Base-by-base conservation (phyloP, 2,329 filamentous ascomycete species). In the Botrytis galanthina region DNA sequence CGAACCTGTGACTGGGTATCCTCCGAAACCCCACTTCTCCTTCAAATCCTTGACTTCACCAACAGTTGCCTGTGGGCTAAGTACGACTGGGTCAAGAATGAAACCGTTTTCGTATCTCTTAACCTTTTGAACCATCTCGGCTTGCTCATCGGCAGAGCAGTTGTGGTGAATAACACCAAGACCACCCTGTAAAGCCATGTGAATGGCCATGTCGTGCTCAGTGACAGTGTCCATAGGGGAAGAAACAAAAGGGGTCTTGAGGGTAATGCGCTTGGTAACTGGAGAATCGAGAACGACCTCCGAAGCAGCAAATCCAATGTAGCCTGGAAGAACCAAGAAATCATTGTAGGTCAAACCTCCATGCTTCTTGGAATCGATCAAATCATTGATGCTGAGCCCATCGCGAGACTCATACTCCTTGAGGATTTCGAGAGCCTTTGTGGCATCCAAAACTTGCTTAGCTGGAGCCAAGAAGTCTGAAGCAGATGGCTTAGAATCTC, bases 191-290 rank as follows among this genome's bases (percentile, higher is more conserved):
- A 96, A 88, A 70, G 93, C 93, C 88, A 97, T 97, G 86, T 98
- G 93, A 80, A 99, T 98, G 77, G 96, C 97, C 97, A 99, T 99
- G 83, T 97, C 95, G 85, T 97, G 93, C 87, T 99, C 96, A 61
- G 97, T 99, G 82, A 99, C 96, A 16, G 96, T 99, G 86, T 99
- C 96, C 96, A 99, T 99, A 80, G 97, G 96, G 57, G 96, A 98
- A 64, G 96, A 99, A 77, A 98, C 90, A 81, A 99, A 95, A 75
- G 96, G 96, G 10, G 95, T 97, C 89, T 98, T 99, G 82, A 99
- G 88, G 51, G 93, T 91, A 84, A 99, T 97, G 81, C 94, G 91
- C 89, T 97, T 97, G 79, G 96, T 99, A 80, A 99, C 88, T 74
- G 94, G 94, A 51, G 95, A 94, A 79, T 98, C 96, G 75, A 99